Evolutionary conservation across 148 eudicot genomes (phyloP), one percentile per base, ranked within the genome.

Genomic region (Rhododendron ferrugineum): DNA sequence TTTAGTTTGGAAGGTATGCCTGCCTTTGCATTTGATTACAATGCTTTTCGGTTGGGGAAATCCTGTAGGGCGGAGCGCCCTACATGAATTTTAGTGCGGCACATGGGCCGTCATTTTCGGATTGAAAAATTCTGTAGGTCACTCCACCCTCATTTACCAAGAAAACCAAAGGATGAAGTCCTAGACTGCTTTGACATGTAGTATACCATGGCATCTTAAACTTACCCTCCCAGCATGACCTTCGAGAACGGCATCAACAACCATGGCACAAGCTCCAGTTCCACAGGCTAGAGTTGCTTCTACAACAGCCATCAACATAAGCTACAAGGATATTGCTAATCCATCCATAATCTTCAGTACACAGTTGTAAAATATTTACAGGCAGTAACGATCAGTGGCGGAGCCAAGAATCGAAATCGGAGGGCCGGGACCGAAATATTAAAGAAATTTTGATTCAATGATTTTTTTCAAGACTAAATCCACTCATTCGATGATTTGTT

Each of bases 271-370:
- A 80, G 99, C 99, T 83, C 99, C 99, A 60, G 98, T 97, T 86
- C 99, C 99, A 89, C 99, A 97, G 66, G 99, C 98, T 85, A 97
- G 88, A 44, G 99, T 97, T 40, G 98, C 98, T 84, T 95, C 98
- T 93, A 84, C 76, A 89, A 77, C 37, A 68, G 76, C 78, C 68
- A 78, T 32, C 79, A 52, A 15, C 58, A 26, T 6, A 28, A 82
- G 73, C 49, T 81, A 49, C 70, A 16, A 49, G 72, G 84, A 40
- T 11, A 79, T 1, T 49, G 82, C 49, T 49, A 18, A 49, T 49
- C 42, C 14, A 20, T 37, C 42, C 23, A 62, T 56, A 34, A 11
- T 34, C 66, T 64, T 49, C 36, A 6, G 23, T 64, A n/a, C 26
- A n/a, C 37, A 36, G 46, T 36, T 5, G 10, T 75, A 22, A 18